Percentiles rank a stretch among this genome's conserved stretches.
phyloP scores from a whole-genome alignment of 2,329 filamentous ascomycete genomes.

The Xylariales sp. region DNA sequence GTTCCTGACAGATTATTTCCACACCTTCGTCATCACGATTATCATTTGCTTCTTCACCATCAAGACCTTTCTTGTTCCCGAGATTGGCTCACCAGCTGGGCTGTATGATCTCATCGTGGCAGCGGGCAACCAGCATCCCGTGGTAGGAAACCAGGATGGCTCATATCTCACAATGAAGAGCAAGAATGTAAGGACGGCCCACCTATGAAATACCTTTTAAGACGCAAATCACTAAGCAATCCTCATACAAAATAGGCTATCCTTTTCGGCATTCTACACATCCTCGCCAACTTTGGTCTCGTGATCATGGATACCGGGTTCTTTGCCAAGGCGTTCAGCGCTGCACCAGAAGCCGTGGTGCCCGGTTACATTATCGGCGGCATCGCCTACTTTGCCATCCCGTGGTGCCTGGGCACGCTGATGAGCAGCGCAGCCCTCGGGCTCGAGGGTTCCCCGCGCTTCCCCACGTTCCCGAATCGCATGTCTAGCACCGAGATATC shows the following conservation, averaged over 20 bases:
- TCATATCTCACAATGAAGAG: conserved; percentile 83
- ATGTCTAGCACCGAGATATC: conserved; percentile 70
- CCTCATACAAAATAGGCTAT: conserved; percentile 67
- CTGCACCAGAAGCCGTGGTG: conserved; percentile 4
- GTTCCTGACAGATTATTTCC: conserved; percentile 76
- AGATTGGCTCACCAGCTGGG: conserved; percentile 66
- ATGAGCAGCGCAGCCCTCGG: conserved; percentile 79
- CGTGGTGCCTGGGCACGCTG: conserved; percentile 81
- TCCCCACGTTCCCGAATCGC: conserved; percentile 66
- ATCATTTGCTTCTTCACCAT: conserved; percentile 83
- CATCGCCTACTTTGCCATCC: conserved; percentile 85
- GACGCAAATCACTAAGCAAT: too few species aligned
- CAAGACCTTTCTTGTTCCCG: conserved; percentile 68
- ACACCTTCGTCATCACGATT: conserved; percentile 74
- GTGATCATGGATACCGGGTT: conserved; percentile 60
- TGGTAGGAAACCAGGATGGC: conserved; percentile 73
- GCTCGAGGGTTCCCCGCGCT: conserved; percentile 65
- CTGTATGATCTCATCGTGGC: conserved; percentile 73
- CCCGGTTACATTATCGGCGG: conserved; percentile 34
- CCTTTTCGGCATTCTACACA: not conserved
- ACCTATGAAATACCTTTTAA: too few species aligned
- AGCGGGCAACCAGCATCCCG: conserved; percentile 64
- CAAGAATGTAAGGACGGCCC: conserved; percentile 39
- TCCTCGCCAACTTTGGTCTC: conserved; percentile 75
- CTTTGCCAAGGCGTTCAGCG: conserved; percentile 86